phyloP scores from a whole-genome alignment of 2,329 filamentous ascomycete genomes.

The Pestalotiopsis sp. region DNA sequence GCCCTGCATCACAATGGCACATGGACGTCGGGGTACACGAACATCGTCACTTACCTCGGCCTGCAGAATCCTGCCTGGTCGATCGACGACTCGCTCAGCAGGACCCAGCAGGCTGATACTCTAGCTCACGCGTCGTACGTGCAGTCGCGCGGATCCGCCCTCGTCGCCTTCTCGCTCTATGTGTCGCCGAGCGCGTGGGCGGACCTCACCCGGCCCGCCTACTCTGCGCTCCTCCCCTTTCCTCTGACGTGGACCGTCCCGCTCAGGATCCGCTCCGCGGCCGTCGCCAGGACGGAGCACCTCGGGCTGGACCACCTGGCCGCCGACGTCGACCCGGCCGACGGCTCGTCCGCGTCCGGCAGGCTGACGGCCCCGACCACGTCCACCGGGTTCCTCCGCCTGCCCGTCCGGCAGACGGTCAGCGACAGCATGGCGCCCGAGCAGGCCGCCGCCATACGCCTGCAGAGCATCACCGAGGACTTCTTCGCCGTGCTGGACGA shows the following conservation, averaged over 20 bases:
- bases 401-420: slow-evolving; percentile 29
- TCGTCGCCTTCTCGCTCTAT: slow-evolving; percentile 87
- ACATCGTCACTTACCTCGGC: slow-evolving; percentile 61
- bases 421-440: slow-evolving; percentile 61
- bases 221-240: slow-evolving; percentile 78
- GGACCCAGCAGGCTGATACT: slow-evolving; percentile 45
- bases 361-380: slow-evolving; percentile 35
- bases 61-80: slow-evolving; percentile 27
- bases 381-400: slow-evolving; percentile 36
- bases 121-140: slow-evolving; percentile 69
- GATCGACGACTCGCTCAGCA: slow-evolving; percentile 41
- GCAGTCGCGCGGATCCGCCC: slow-evolving; percentile 70
- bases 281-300: slow-evolving; percentile 69
- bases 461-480: slow-evolving; percentile 71
- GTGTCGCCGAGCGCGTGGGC: slow-evolving; percentile 89
- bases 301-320: slow-evolving; percentile 71
- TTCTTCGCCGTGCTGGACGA: slow-evolving; percentile 73
- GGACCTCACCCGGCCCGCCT: slow-evolving; percentile 74
- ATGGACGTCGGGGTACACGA: slow-evolving; percentile 62
- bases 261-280: slow-evolving; percentile 68
- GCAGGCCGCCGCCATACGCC: slow-evolving; percentile 71
- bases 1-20: slow-evolving; percentile 51
- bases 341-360: slow-evolving; percentile 27
- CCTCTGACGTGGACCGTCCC: slow-evolving; percentile 88
- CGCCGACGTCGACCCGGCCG: slow-evolving; percentile 49